phyloP scores from a whole-genome alignment of 1,284 basidiomycete genomes.

The Cryptococcus sp. region DNA sequence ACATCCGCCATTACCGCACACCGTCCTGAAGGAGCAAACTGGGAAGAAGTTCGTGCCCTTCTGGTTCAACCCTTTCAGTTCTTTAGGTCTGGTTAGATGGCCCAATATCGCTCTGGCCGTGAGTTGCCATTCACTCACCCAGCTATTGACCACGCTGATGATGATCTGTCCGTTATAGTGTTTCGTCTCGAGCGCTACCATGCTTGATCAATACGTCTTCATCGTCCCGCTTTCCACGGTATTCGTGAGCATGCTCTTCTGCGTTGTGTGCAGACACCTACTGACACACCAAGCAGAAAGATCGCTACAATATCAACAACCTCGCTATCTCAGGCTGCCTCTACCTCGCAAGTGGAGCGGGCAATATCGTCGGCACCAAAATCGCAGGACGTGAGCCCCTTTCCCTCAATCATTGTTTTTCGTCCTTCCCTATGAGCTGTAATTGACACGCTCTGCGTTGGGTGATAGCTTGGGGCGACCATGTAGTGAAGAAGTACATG shows the following conservation, averaged over 20 bases:
- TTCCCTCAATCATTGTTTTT: not conserved
- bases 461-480: conserved; percentile 58
- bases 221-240: conserved; percentile 14
- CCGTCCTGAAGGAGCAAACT: conserved; percentile 28
- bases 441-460: not conserved
- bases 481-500: conserved; percentile 57
- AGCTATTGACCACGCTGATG: not conserved
- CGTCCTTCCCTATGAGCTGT: not conserved
- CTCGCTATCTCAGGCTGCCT: conserved; percentile 63
- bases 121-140: not conserved
- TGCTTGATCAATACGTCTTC: conserved; percentile 43
- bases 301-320: conserved; percentile 63
- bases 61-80: conserved; percentile 64
- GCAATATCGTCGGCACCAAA: conserved; percentile 64
- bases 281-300: conserved; percentile 53
- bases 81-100: conserved; percentile 61
- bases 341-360: conserved; percentile 64
- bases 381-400: conserved; percentile 56
- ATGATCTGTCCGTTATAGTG: conserved; percentile 19
- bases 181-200: conserved; percentile 34
- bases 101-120: conserved; percentile 64
- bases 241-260: conserved; percentile 23
- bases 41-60: conserved; percentile 54
- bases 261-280: not conserved
- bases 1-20: conserved; percentile 57